Evolutionary conservation across 768 basidiomycete genomes (phyloP).

Genomic region (Russula earlei): DNA sequence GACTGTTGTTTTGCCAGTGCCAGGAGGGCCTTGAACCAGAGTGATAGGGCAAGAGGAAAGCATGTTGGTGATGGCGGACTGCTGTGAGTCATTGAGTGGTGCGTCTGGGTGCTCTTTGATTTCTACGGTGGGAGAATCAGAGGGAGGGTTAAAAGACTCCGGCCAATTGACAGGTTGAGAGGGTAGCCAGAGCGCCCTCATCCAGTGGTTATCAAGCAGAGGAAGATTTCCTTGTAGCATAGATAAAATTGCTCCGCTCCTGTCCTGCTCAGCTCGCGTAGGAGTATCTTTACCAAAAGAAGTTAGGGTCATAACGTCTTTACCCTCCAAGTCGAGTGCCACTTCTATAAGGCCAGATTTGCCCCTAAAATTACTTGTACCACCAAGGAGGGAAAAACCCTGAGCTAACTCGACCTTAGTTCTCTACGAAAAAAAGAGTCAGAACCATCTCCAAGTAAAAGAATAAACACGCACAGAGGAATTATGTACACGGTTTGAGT

Average conservation of each 20-base stretch:
- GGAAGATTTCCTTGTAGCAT: constrained; percentile 29
- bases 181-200: constrained; percentile 29
- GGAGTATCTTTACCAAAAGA: constrained; percentile 47
- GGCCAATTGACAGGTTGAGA: constrained; percentile 31
- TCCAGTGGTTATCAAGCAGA: constrained; percentile 30
- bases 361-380: constrained; percentile 14
- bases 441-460: no score
- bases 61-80: constrained; percentile 30
- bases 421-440: not conserved
- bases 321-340: constrained; percentile 25
- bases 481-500: not conserved
- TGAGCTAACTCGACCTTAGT: constrained; percentile 23
- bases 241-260: constrained; percentile 25
- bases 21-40: constrained; percentile 29
- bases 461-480: not conserved
- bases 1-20: constrained; percentile 27
- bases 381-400: constrained; percentile 23
- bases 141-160: constrained; percentile 24
- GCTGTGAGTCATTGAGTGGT: constrained; percentile 34
- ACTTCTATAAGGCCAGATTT: constrained; percentile 22
- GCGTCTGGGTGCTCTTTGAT: constrained; percentile 21
- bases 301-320: constrained; percentile 30
- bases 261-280: constrained; percentile 48
- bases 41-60: constrained; percentile 31
- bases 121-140: constrained; percentile 18